These are phyloP conservation scores for Diaporthe ilicicola DNA, from an alignment of 2,329 filamentous ascomycete genomes.

Conservation along the genomic window DNA sequence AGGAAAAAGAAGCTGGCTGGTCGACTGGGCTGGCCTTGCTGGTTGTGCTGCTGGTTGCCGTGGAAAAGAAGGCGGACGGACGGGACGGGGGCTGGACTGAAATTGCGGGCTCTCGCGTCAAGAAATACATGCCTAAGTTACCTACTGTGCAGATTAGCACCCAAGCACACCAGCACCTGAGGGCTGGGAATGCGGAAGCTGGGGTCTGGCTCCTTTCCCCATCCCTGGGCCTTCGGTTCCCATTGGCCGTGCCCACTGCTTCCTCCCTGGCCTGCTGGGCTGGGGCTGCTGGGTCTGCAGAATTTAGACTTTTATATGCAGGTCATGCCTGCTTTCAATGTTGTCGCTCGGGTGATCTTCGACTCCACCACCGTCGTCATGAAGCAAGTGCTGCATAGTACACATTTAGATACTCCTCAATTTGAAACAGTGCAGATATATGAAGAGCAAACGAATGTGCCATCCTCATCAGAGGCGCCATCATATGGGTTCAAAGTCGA, in stretches of 20 bases:
- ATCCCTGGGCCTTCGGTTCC: neutral
- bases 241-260: constrained; percentile 9
- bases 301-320: constrained; percentile 23
- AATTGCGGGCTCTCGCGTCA: constrained; percentile 17
- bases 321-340: constrained; percentile 27
- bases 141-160: no score
- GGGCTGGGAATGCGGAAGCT: constrained; percentile 5
- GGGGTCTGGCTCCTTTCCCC: constrained; percentile 10
- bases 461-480: neutral
- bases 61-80: constrained; percentile 22
- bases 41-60: constrained; percentile 27
- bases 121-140: no score
- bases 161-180: constrained; percentile 12
- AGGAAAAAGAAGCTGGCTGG: constrained; percentile 9
- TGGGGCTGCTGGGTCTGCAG: neutral
- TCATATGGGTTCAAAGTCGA: neutral
- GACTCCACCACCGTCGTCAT: constrained; percentile 18
- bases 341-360: constrained; percentile 25
- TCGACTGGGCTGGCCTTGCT: constrained; percentile 7
- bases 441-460: neutral
- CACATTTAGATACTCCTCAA: neutral
- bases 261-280: neutral
- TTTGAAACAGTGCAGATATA: neutral
- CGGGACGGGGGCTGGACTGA: neutral
- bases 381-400: neutral